These are phyloP conservation scores for Omphalea diandra DNA, from an alignment of 441 rosid genomes.

Conservation along the genomic window DNA sequence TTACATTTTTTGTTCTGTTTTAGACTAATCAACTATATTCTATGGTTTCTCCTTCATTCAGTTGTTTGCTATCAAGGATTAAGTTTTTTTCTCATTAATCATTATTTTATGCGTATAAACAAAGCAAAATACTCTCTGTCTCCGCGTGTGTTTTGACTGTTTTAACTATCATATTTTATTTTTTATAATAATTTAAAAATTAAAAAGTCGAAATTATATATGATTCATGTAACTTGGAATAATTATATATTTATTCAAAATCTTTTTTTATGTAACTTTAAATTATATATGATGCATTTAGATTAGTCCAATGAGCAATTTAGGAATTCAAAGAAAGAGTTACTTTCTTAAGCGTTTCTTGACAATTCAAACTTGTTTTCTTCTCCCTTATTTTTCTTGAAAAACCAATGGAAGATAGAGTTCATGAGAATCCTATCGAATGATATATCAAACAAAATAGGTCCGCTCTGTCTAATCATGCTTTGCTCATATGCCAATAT, in stretches of 20 bases:
- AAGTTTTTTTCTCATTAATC: background rate
- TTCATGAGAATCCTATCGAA: constrained; percentile 4
- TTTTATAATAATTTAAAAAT: too few relatives aligned
- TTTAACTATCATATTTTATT: too few relatives aligned
- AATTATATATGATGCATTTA: background rate
- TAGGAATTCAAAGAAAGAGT: background rate
- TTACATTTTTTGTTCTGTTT: background rate
- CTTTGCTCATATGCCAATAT: background rate
- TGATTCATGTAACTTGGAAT: background rate
- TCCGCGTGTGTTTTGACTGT: background rate
- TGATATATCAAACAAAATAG: background rate
- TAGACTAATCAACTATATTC: background rate
- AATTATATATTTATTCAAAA: too few relatives aligned
- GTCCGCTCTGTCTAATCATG: background rate
- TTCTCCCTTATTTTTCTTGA: background rate
- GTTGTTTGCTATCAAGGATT: background rate
- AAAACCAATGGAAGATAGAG: background rate
- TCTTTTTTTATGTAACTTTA: background rate
- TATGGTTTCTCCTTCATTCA: background rate
- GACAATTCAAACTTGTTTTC: background rate
- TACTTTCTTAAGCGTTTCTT: background rate
- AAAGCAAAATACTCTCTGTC: background rate
- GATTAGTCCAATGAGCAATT: background rate
- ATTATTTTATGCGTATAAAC: background rate
- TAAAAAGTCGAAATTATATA: too few relatives aligned